Conservation (phyloP, 78 protist genomes). For the Dictyostelium purpureum region DNA sequence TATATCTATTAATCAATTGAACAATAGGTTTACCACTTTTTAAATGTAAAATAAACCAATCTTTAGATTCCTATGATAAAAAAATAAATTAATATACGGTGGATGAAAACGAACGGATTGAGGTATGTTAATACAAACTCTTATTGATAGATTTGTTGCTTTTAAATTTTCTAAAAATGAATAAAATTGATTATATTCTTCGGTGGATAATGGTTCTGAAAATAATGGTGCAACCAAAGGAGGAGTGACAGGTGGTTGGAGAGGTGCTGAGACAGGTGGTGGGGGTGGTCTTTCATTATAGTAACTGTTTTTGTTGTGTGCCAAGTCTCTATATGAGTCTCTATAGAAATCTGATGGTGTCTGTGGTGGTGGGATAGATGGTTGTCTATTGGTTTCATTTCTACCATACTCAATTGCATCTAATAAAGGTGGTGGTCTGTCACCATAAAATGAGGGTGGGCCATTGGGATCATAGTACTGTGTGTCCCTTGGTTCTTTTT, state of each 20-base stretch:
- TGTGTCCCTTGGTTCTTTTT: slow-evolving; percentile 4
- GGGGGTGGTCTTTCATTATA: background rate
- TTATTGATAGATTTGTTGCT: background rate
- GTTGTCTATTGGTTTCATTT: background rate
- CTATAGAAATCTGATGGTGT: background rate
- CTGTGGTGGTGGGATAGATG: background rate
- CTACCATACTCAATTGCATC: background rate
- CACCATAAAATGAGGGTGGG: background rate
- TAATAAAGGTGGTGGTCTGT: background rate
- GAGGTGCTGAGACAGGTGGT: background rate
- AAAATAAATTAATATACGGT: background rate
- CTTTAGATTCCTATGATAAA: slow-evolving; percentile 29
- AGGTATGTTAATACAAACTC: background rate
- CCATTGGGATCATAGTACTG: background rate
- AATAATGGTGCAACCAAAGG: background rate
- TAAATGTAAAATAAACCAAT: slow-evolving; percentile 66
- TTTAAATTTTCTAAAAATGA: background rate
- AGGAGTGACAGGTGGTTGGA: background rate
- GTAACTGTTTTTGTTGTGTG: too few species aligned
- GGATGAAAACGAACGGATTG: background rate
- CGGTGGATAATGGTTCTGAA: background rate
- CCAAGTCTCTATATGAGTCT: too few species aligned
- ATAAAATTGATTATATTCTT: slow-evolving; percentile 5
- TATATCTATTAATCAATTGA: background rate
- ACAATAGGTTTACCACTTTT: slow-evolving; percentile 15